These are phyloP conservation scores for Alternaria sp. DNA, from an alignment of 2,329 filamentous ascomycete species.

Conservation along the genomic window DNA sequence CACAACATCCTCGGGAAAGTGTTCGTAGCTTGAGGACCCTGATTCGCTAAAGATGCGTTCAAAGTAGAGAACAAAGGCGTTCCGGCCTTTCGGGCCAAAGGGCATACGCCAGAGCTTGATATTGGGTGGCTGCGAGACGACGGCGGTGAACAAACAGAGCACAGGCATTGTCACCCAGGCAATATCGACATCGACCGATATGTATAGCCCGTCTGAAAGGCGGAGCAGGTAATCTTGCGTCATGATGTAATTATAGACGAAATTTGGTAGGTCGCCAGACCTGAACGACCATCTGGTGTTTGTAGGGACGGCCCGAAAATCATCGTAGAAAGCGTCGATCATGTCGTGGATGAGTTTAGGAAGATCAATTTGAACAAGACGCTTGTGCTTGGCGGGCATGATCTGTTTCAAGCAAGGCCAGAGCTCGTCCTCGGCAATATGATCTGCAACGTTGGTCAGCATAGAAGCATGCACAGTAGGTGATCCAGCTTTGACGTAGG, in stretches of 20 bases:
- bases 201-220: slow-evolving; percentile 10
- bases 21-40: not conserved
- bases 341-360: slow-evolving; percentile 33
- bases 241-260: slow-evolving; percentile 41
- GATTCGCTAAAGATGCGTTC: not conserved
- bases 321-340: slow-evolving; percentile 29
- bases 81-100: slow-evolving; percentile 21
- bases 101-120: slow-evolving; percentile 25
- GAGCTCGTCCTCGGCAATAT: slow-evolving; percentile 9
- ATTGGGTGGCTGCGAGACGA: slow-evolving; percentile 30
- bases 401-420: slow-evolving; percentile 18
- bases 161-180: slow-evolving; percentile 5
- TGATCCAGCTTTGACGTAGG: not conserved
- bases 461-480: not conserved
- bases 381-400: slow-evolving; percentile 3
- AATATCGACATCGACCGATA: slow-evolving; percentile 23
- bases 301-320: not conserved
- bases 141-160: slow-evolving; percentile 20
- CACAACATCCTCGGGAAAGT: slow-evolving; percentile 8
- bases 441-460: slow-evolving; percentile 10
- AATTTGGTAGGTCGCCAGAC: slow-evolving; percentile 29
- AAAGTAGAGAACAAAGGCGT: slow-evolving; percentile 26
- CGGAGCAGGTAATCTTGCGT: slow-evolving; percentile 43
- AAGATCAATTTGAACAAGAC: slow-evolving; percentile 29
- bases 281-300: slow-evolving; percentile 33